Conservation (phyloP, 1,284 basidiomycete species). For the Agaricales sp. region DNA sequence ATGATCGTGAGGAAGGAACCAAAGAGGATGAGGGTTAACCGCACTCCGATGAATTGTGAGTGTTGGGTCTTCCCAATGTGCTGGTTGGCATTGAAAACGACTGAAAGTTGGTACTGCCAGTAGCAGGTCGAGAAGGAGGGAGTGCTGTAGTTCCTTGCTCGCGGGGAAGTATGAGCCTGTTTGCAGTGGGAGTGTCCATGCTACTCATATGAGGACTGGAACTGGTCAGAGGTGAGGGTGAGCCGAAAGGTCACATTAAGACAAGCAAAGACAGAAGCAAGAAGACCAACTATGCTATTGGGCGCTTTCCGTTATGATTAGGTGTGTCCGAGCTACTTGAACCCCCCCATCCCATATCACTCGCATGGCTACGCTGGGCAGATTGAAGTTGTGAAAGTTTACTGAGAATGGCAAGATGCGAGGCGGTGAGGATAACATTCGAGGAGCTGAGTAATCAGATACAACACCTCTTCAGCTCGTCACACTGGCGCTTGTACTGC, state of each 20-base stretch:
- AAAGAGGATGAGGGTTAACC: neutral
- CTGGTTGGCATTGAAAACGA: neutral
- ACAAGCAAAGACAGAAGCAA: neutral
- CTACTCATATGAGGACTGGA: neutral
- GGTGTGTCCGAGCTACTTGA: neutral
- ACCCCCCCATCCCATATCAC: neutral
- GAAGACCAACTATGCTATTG: neutral
- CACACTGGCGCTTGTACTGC: conserved; percentile 30
- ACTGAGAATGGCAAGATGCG: no score
- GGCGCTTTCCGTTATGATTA: neutral
- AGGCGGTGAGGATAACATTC: no score
- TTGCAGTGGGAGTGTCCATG: neutral
- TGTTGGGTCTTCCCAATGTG: neutral
- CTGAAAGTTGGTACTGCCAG: neutral
- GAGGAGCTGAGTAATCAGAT: neutral
- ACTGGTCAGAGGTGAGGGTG: neutral
- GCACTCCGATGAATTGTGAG: neutral
- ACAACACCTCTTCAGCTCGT: neutral
- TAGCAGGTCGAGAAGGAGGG: neutral
- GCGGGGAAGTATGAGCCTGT: neutral
- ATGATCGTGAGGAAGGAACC: no score
- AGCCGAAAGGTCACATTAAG: neutral
- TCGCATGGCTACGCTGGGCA: neutral
- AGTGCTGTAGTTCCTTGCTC: neutral
- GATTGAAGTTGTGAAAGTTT: neutral